These are phyloP conservation scores for Fusarium staphyleae DNA, from an alignment of 2,329 filamentous ascomycete species.

Conservation along the genomic window DNA sequence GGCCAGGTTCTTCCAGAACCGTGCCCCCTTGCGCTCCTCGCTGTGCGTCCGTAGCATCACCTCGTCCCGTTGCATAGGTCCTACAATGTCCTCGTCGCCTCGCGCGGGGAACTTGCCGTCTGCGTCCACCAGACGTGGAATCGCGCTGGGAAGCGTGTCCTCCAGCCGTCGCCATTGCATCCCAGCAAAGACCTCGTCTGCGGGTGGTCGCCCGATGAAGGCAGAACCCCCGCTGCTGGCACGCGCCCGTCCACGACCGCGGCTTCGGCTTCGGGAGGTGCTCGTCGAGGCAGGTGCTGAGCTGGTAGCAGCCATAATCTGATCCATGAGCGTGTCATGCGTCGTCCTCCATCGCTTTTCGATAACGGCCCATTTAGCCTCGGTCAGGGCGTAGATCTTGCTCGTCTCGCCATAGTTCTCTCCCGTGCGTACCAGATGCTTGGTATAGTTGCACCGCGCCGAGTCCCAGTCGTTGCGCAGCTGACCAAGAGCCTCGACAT, in stretches of 20 bases:
- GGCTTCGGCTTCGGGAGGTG: slow-evolving; percentile 50
- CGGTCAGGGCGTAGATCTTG: slow-evolving; percentile 84
- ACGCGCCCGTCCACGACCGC: slow-evolving; percentile 49
- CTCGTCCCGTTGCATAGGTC: slow-evolving; percentile 78
- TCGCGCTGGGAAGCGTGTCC: slow-evolving; percentile 66
- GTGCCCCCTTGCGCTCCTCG: slow-evolving; percentile 53
- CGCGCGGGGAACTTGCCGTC: slow-evolving; percentile 87
- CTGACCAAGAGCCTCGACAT: slow-evolving; percentile 63
- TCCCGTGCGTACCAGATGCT: slow-evolving; percentile 84
- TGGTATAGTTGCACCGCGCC: slow-evolving; percentile 85
- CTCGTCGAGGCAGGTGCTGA: slow-evolving; percentile 38
- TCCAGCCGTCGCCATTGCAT: slow-evolving; percentile 56
- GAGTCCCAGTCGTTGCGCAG: slow-evolving; percentile 82
- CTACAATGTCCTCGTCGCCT: slow-evolving; percentile 91
- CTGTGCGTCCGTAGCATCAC: slow-evolving; percentile 57
- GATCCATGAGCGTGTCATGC: slow-evolving; percentile 69
- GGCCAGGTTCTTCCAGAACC: slow-evolving; percentile 58
- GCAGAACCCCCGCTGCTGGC: slow-evolving; percentile 53
- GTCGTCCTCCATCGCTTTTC: slow-evolving; percentile 76
- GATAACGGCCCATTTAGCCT: slow-evolving; percentile 86
- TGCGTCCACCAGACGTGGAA: slow-evolving; percentile 73
- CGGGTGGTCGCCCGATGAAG: slow-evolving; percentile 42
- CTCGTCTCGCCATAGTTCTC: slow-evolving; percentile 92
- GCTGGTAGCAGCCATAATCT: slow-evolving; percentile 52
- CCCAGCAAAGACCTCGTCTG: slow-evolving; percentile 51